Evolutionary conservation across 208 protist genomes (phyloP).

Genomic region (Acanthamoeba royreba): DNA sequence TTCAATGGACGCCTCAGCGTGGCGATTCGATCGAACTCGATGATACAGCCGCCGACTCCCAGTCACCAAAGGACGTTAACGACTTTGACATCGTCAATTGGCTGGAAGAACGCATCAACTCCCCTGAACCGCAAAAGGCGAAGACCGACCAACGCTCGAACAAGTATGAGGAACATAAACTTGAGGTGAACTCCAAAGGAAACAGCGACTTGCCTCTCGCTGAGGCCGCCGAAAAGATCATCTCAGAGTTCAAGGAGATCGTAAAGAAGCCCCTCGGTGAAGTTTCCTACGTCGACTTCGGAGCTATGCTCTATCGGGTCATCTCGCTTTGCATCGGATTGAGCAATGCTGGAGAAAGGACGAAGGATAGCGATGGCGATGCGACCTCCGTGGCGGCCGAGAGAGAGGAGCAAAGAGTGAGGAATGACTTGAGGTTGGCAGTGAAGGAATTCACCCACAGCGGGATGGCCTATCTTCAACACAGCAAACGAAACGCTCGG

Average conservation of each 20-base stretch:
- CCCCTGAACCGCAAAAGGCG: no score
- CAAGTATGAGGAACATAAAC: no score
- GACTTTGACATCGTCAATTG: not conserved
- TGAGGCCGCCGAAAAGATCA: no score
- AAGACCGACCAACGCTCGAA: no score
- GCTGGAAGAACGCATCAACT: not conserved
- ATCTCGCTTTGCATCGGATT: not conserved
- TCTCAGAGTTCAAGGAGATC: no score
- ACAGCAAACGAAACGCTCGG: not conserved
- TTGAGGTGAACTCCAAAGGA: no score
- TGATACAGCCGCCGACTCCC: no score
- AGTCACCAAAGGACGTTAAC: no score
- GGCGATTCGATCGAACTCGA: no score
- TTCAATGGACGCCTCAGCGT: not conserved
- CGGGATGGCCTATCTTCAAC: not conserved
- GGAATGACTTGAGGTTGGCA: not conserved
- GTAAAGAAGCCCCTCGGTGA: not conserved
- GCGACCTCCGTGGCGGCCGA: not conserved
- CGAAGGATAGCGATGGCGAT: no score
- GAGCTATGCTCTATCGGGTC: not conserved
- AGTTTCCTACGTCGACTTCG: not conserved
- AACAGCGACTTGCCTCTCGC: no score
- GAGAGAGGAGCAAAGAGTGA: not conserved
- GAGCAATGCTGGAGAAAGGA: not conserved
- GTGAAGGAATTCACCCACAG: not conserved